Evolutionary conservation across 2,329 filamentous ascomycete species (phyloP).

Genomic region (Colletotrichum shisoi): DNA sequence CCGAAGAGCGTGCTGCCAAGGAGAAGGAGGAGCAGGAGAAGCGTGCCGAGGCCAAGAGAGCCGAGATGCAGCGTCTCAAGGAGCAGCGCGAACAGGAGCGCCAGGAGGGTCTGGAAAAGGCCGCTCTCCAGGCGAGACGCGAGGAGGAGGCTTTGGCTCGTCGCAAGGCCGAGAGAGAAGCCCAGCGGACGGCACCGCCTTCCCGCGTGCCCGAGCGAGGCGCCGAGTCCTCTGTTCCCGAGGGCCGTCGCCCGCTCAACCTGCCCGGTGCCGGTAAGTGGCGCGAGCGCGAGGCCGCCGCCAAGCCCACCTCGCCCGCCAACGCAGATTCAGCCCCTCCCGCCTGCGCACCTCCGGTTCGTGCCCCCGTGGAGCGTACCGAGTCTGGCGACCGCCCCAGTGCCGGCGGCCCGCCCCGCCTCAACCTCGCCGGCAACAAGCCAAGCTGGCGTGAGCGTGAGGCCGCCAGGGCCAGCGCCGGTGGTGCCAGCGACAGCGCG

Average conservation of each 20-base stretch:
- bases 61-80: constrained; percentile 71
- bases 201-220: constrained; percentile 55
- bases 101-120: constrained; percentile 72
- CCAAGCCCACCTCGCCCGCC: constrained; percentile 43
- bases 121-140: constrained; percentile 76
- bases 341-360: constrained; percentile 40
- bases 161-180: constrained; percentile 71
- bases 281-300: constrained; percentile 52
- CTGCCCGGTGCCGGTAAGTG: constrained; percentile 52
- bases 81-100: constrained; percentile 71
- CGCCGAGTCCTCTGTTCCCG: constrained; percentile 42
- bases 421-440: constrained; percentile 68
- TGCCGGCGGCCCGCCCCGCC: constrained; percentile 63
- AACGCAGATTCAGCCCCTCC: constrained; percentile 47
- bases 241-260: constrained; percentile 43
- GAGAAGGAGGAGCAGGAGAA: constrained; percentile 87
- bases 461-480: constrained; percentile 56
- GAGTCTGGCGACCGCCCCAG: constrained; percentile 56
- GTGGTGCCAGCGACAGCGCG: constrained; percentile 46
- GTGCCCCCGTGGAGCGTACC: constrained; percentile 50
- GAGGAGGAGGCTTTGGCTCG: constrained; percentile 89
- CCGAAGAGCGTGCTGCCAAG: constrained; percentile 79
- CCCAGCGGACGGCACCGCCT: constrained; percentile 50
- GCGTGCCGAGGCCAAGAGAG: constrained; percentile 80
- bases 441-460: constrained; percentile 78